These are phyloP conservation scores for Chlamydomonas eustigma DNA, from an alignment of 139 green algal species.

Conservation along the genomic window DNA sequence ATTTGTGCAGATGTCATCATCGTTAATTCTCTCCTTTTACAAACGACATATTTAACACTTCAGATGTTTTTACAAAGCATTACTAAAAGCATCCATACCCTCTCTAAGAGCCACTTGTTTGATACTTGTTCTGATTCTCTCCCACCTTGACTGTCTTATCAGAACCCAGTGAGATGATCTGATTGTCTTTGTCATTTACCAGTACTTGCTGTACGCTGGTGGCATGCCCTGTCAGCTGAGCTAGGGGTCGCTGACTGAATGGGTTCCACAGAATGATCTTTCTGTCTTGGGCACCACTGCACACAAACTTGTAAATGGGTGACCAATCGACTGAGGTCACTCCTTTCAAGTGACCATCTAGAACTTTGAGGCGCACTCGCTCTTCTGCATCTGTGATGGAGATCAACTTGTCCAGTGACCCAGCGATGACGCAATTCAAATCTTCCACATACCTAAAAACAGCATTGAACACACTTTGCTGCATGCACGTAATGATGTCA, in stretches of 20 bases:
- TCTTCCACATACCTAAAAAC: slow-evolving; percentile 15
- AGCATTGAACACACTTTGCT: no score
- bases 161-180: slow-evolving; percentile 58
- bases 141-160: slow-evolving; percentile 68
- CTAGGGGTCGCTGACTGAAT: slow-evolving; percentile 58
- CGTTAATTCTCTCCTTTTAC: no score
- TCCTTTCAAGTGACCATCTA: slow-evolving; percentile 38
- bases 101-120: no score
- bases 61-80: no score
- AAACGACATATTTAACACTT: no score
- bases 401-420: slow-evolving; percentile 50
- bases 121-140: background rate
- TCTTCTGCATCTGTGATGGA: slow-evolving; percentile 51
- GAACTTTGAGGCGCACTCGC: slow-evolving; percentile 38
- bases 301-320: slow-evolving; percentile 56
- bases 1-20: no score
- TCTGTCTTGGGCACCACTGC: slow-evolving; percentile 26
- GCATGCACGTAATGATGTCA: no score
- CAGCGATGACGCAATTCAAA: slow-evolving; percentile 54
- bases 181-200: slow-evolving; percentile 66
- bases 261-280: slow-evolving; percentile 74
- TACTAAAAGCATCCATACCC: no score
- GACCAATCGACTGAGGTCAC: slow-evolving; percentile 40
- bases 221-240: slow-evolving; percentile 54
- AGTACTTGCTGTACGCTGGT: slow-evolving; percentile 47